These are phyloP conservation scores for Phytophthora chlamydospora DNA, from an alignment of 352 stramenopile genomes.

Conservation along the genomic window DNA sequence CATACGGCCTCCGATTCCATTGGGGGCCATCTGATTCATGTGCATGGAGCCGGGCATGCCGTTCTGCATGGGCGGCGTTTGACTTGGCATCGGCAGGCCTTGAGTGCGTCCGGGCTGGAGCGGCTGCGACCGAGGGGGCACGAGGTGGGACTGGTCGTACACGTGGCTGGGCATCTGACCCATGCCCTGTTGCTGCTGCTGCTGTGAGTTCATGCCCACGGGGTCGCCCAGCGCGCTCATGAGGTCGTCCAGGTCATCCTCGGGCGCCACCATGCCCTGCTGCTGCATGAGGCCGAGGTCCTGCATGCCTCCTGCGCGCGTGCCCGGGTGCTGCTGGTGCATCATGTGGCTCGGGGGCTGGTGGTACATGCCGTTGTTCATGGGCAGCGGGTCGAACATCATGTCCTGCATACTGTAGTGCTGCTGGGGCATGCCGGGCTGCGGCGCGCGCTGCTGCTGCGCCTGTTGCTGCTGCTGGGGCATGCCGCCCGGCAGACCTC, in stretches of 20 bases:
- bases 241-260: slow-evolving; percentile 62
- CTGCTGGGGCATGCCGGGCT: slow-evolving; percentile 24
- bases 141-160: slow-evolving; percentile 54
- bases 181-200: slow-evolving; percentile 18
- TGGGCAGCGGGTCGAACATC: slow-evolving; percentile 76
- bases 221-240: slow-evolving; percentile 51
- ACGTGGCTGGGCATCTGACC: too few species aligned
- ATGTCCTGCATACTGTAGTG: slow-evolving; percentile 78
- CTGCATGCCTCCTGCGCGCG: slow-evolving; percentile 37
- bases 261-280: slow-evolving; percentile 38
- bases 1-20: slow-evolving; percentile 20
- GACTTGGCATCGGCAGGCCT: slow-evolving; percentile 31
- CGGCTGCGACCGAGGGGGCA: slow-evolving; percentile 34
- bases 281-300: slow-evolving; percentile 33
- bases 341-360: slow-evolving; percentile 45
- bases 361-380: slow-evolving; percentile 68
- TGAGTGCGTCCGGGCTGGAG: slow-evolving; percentile 32
- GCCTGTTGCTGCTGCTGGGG: slow-evolving; percentile 16
- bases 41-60: slow-evolving; percentile 36
- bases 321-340: slow-evolving; percentile 39
- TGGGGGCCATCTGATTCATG: slow-evolving; percentile 40
- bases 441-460: slow-evolving; percentile 17
- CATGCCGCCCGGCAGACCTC: slow-evolving; percentile 51
- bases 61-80: slow-evolving; percentile 45
- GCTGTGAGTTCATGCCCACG: slow-evolving; percentile 40